These are phyloP conservation scores for Kwoniella newhampshirensis DNA, from an alignment of 768 basidiomycete genomes.

Conservation along the genomic window DNA sequence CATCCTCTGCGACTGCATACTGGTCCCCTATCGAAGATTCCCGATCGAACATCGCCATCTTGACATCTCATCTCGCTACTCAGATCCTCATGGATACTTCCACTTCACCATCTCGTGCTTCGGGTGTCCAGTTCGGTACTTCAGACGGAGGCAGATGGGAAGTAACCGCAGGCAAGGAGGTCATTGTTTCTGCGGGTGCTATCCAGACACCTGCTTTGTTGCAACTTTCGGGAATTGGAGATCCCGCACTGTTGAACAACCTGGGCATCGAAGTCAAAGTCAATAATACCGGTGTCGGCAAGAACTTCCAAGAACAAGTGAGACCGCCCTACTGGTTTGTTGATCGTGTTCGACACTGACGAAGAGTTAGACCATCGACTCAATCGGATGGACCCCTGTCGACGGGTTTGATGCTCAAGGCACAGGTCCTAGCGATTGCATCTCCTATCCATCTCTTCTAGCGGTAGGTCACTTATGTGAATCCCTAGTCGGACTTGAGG, in stretches of 20 bases:
- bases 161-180: conserved; percentile 62
- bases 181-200: conserved; percentile 59
- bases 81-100: conserved; percentile 15
- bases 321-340: background rate
- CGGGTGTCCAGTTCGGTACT: conserved; percentile 19
- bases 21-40: conserved; percentile 59
- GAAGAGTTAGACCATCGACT: conserved; percentile 18
- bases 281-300: conserved; percentile 68
- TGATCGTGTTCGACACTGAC: background rate
- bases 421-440: conserved; percentile 17
- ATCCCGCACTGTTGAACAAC: conserved; percentile 60
- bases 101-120: conserved; percentile 5
- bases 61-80: conserved; percentile 49
- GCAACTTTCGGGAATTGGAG: conserved; percentile 72
- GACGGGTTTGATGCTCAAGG: conserved; percentile 22
- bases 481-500: too few species aligned
- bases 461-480: conserved; percentile 1
- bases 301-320: conserved; percentile 68
- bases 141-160: conserved; percentile 43
- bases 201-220: conserved; percentile 61
- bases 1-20: conserved; percentile 62
- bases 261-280: conserved; percentile 62
- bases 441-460: conserved; percentile 15
- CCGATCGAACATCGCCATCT: conserved; percentile 58
- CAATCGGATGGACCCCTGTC: conserved; percentile 37